Evolutionary conservation across 345 rosid species (phyloP), one percentile per base, ranked within the genome.

Genomic region (Balakata baccata): DNA sequence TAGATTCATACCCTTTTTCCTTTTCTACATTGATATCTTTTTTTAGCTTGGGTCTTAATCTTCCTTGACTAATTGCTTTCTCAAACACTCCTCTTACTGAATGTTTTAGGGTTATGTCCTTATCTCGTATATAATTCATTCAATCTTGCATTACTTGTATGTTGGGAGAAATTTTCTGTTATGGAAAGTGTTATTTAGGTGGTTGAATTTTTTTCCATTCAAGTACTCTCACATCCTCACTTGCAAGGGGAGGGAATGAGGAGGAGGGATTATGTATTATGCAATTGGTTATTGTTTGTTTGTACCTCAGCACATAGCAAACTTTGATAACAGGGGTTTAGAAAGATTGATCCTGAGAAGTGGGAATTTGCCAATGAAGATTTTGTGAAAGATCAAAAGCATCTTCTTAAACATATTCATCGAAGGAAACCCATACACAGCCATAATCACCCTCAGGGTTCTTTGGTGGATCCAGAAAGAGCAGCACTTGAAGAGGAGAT

Each of bases 281-380:
- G 16, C 17, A 16, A 61, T 71, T 47, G 41, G 43, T 45, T 47
- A 11, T 29, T 29, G 34, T 34, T 22, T 34, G 11, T 51, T 34
- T 60, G 20, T 47, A 38, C 43, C 43, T 57, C 13, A 53, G 29
- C 60, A 37, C 20, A n/a, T 25, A 17, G 46, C 54, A 16, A 46
- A 18, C 61, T 59, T 73, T 64, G 22, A 12, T 72, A 56, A 68
- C 85, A 95, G 99, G 99, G 99, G 23, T 95, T 95, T 58, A 85
- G 94, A 47, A 95, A 95, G 88, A 89, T 84, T 72, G 98, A 95
- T 86, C 87, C 96, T 0, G 96, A 95, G 84, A 87, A 72, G 75
- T 95, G 99, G 99, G 98, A 95, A 61, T 95, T 95, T 81, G 84
- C 86, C 7, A 95, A 92, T 81, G 98, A 95, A 63, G 98, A 87